Evolutionary conservation across 1,284 basidiomycete species (phyloP), one percentile per base, ranked within the genome.

Genomic region (Leccinum ponderosum): DNA sequence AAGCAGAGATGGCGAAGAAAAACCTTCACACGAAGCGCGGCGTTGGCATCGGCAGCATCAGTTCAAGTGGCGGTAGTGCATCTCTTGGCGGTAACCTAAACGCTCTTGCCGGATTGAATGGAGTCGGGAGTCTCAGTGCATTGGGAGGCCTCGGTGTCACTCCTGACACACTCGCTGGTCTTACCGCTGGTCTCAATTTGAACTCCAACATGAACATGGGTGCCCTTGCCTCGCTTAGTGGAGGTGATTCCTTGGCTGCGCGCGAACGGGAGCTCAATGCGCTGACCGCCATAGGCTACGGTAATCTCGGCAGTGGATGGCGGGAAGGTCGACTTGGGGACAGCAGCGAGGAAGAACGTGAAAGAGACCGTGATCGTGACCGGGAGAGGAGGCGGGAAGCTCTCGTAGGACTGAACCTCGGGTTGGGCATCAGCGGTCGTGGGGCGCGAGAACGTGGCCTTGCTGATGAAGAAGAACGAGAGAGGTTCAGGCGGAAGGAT

Each of bases 1-100:
- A 98, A 76, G 97, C 97, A 15, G 97, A 99, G 78, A 98, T 99
- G 94, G 97, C 97, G 42, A 99, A 99, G 87, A 99, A 99, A 85
- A 98, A 99, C 72, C 76, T 99, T 52, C 97, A 99, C 74, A 97
- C 95, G 22, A 96, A 95, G 78, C 82, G 94, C 47, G 92, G 91
- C 0, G 88, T 91, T 25, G 90, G 91, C n/a, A 73, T 73, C 27
- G 69, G 69, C 29, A 69, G 65, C 44, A 69, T 60, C 27, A 65
- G 65, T 33, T 67, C 72, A 33, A 60, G 60, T 14, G 61, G 67
- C 25, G 68, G 74, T 11, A 64, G 62, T 27, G 39, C 67, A 5
- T 70, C 66, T 58, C 65, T 73, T 55, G 73, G 72, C 25, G 63
- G 53, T 55, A 69, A 66, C 53, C 48, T 71, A 58, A 65, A 64